Percentiles rank a stretch among this genome's conserved stretches.
Evolutionary conservation across 2,329 filamentous ascomycete species (phyloP).

Genomic region (Orbilia oligospora): DNA sequence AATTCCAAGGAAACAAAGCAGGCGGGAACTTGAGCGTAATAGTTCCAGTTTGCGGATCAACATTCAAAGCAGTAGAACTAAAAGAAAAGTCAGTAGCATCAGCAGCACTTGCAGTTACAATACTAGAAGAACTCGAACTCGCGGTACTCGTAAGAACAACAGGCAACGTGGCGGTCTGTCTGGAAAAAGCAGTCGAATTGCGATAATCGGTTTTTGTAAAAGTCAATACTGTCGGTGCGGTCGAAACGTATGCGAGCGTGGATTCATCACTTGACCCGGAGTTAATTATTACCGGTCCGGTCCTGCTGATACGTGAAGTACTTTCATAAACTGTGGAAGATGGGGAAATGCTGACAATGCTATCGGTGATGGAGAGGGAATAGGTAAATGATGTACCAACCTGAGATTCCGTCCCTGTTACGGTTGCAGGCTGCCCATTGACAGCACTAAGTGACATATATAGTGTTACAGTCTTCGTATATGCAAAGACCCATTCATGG

Average conservation of each 20-base stretch:
- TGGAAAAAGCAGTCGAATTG: constrained; percentile 50
- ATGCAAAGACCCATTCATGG: constrained; percentile 53
- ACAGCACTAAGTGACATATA: constrained; percentile 54
- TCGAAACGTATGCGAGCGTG: constrained; percentile 47
- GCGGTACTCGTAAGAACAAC: constrained; percentile 40
- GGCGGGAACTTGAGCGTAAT: constrained; percentile 40
- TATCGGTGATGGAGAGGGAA: constrained; percentile 49
- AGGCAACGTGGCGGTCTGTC: constrained; percentile 43
- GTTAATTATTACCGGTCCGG: constrained; percentile 58
- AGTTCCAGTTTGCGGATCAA: constrained; percentile 9
- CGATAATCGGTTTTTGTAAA: constrained; percentile 50
- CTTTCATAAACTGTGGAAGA: constrained; percentile 52
- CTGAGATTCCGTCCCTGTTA: constrained; percentile 20
- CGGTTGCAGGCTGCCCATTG: constrained; percentile 10
- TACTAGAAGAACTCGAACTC: constrained; percentile 17
- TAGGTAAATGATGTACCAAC: constrained; percentile 56
- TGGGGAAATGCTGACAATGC: constrained; percentile 53
- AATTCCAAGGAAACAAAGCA: constrained; percentile 47
- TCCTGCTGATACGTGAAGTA: constrained; percentile 57
- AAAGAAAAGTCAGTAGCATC: constrained; percentile 23
- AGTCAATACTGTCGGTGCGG: constrained; percentile 54
- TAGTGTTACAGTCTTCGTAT: constrained; percentile 53
- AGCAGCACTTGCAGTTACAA: constrained; percentile 29
- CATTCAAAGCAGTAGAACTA: constrained; percentile 24
- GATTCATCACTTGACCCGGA: constrained; percentile 59